Percentiles rank a stretch among this genome's conserved stretches.
These are phyloP conservation scores for Puccinia polysora DNA, from an alignment of 1,284 basidiomycete species.

Conservation along the genomic window DNA sequence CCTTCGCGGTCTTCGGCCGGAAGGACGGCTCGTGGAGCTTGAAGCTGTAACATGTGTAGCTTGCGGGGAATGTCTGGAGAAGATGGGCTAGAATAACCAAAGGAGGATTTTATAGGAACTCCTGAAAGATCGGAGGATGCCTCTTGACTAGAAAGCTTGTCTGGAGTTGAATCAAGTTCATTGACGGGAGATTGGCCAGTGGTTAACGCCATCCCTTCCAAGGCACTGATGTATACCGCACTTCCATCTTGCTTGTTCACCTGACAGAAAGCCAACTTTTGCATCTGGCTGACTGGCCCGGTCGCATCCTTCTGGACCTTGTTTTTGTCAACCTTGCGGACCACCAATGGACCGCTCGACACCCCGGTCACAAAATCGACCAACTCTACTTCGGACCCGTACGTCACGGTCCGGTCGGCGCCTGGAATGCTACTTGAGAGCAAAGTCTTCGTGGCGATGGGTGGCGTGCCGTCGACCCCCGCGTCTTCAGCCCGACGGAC, in stretches of 20 bases:
- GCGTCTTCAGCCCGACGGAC: slow-evolving; percentile 50
- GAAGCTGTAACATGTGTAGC: slow-evolving; percentile 27
- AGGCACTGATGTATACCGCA: slow-evolving; percentile 41
- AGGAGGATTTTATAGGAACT: neutral
- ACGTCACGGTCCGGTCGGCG: slow-evolving; percentile 75
- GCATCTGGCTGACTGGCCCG: slow-evolving; percentile 90
- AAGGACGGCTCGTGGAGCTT: slow-evolving; percentile 23
- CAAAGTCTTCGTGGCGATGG: slow-evolving; percentile 45
- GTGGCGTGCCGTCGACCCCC: slow-evolving; percentile 46
- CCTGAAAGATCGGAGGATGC: slow-evolving; percentile 11
- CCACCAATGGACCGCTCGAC: slow-evolving; percentile 75
- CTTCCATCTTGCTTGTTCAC: slow-evolving; percentile 53
- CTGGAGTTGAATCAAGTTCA: slow-evolving; percentile 10
- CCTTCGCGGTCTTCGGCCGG: slow-evolving; percentile 60
- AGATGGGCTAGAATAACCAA: neutral
- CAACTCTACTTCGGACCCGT: slow-evolving; percentile 80
- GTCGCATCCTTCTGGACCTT: slow-evolving; percentile 68
- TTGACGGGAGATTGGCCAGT: slow-evolving; percentile 1
- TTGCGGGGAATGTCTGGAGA: neutral
- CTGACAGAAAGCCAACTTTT: slow-evolving; percentile 84
- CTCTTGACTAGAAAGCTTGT: slow-evolving; percentile 21
- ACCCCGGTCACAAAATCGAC: slow-evolving; percentile 78
- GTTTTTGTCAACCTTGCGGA: slow-evolving; percentile 89
- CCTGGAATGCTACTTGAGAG: slow-evolving; percentile 48
- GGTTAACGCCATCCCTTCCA: slow-evolving; percentile 28